Conservation (phyloP, 495 filamentous ascomycete genomes). For the Aspergillus sclerotiicarbonarius region DNA sequence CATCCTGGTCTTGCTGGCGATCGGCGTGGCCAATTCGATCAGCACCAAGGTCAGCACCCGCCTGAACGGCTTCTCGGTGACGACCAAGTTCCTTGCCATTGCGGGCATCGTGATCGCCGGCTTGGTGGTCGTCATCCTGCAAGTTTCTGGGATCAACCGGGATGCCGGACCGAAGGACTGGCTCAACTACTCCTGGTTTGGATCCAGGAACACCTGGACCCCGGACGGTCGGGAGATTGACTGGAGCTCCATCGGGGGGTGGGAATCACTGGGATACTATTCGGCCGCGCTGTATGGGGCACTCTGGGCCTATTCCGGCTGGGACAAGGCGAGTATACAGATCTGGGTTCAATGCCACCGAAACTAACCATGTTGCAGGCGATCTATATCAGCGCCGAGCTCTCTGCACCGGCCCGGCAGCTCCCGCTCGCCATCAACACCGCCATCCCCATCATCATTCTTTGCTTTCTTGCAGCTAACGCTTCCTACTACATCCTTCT, state of each 20-base stretch:
- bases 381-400: constrained; percentile 20
- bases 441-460: constrained; percentile 19
- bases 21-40: constrained; percentile 20
- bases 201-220: constrained; percentile 12
- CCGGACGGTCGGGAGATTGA: constrained; percentile 20
- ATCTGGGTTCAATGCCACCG: neutral
- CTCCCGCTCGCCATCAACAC: constrained; percentile 23
- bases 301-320: constrained; percentile 23
- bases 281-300: constrained; percentile 24
- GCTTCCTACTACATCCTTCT: constrained; percentile 22
- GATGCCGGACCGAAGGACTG: constrained; percentile 13
- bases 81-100: constrained; percentile 19
- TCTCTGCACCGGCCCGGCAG: constrained; percentile 20
- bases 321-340: constrained; percentile 18
- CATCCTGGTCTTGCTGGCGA: constrained; percentile 12
- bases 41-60: constrained; percentile 22
- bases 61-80: constrained; percentile 21
- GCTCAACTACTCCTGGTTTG: constrained; percentile 18
- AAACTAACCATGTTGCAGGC: constrained; percentile 8
- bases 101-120: constrained; percentile 13
- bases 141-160: neutral
- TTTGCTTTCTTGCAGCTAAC: constrained; percentile 20
- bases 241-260: constrained; percentile 14
- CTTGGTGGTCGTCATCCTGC: constrained; percentile 12
- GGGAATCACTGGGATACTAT: constrained; percentile 22